Evolutionary conservation across 1,284 basidiomycete species (phyloP), one percentile per base, ranked within the genome.

Genomic region (Waitea zeae): DNA sequence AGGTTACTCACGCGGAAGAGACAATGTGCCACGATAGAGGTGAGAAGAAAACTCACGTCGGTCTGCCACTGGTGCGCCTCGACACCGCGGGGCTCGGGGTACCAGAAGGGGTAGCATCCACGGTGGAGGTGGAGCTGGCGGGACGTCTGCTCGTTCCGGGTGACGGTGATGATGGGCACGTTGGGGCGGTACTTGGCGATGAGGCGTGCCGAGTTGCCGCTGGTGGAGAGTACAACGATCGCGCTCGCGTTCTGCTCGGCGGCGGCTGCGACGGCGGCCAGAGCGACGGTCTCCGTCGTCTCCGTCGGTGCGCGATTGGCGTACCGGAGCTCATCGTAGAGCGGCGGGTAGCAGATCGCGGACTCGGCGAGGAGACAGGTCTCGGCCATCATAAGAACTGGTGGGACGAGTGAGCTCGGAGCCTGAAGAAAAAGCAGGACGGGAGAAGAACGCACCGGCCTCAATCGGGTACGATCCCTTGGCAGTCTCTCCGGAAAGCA

Each of bases 371-470:
- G 77, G 51, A 86, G 70, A 50, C 90, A 95, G 5, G 89, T 95
- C 67, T 97, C 92, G 33, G 90, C 90, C 90, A 97, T 97, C 89
- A 95, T 92, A 46, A 89, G 70, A 45, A 95, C 90, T 84, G 3
- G 29, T 55, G 20, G n/a, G 22, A n/a, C n/a, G 22, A 26, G 22
- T n/a, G 7, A 26, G 28, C 7, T 30, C 17, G n/a, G 14, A 11
- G 24, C 5, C 33, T 4, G 12, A 34, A 36, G 40, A 6, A 18
- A n/a, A 33, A 5, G n/a, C 17, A 15, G 18, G 30, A 32, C 30
- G 19, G 14, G 33, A 12, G 20, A 26, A 26, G 22, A 17, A 58
- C 74, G 36, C 48, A 80, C 86, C 87, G 38, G 93, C 89, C 56
- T 90, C 75, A 50, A 92, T 72, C 37, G 90, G 90, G 60, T 97